Evolutionary conservation across 1,139 yeast genomes (phyloP), one percentile per base, ranked within the genome.

Genomic region (Lodderomyces theae): DNA sequence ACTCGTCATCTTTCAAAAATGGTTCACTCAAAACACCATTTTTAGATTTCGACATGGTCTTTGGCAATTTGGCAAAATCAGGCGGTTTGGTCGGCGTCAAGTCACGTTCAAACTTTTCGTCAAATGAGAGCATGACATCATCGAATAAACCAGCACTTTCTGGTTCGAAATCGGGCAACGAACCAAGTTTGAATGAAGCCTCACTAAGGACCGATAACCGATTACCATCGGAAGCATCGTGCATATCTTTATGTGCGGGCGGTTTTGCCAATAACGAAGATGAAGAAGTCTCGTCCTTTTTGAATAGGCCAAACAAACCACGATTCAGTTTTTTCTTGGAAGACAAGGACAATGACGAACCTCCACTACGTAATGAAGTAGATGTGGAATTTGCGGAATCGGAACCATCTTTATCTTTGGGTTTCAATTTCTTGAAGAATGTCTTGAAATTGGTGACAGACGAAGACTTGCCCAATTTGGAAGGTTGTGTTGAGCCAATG

Each of bases 1-100:
- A 62, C 46, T 72, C 77, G 44, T 71, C 77, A 52, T 72, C 77
- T 40, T 57, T 60, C 43, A 72, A 59, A 44, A 68, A 64, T 26
- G 71, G 71, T 25, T 62, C 66, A 23, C 28, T 30, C 11, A 19
- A 18, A 7, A 15, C n/a, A 21, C 5, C 35, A 31, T 54, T 58
- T 25, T 26, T n/a, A 10, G 18, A 25, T 10, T 30, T 30, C 10
- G 28, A 15, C 7, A 19, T 23, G 4, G 22, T 30, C 12, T 10
- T n/a, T 13, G 24, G 12, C 22, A 35, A 17, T 10, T 26, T 26
- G 3, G 12, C 26, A 19, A 22, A 32, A 35, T 39, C 52, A 54
- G 25, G 54, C 46, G 19, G 51, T 38, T 28, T 49, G 37, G 40
- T 48, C 46, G 42, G 53, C 35, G 34, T 57, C 51, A 35, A 59